Conservation (phyloP, 2,329 filamentous ascomycete genomes). For the Colletotrichum eremochloae region DNA sequence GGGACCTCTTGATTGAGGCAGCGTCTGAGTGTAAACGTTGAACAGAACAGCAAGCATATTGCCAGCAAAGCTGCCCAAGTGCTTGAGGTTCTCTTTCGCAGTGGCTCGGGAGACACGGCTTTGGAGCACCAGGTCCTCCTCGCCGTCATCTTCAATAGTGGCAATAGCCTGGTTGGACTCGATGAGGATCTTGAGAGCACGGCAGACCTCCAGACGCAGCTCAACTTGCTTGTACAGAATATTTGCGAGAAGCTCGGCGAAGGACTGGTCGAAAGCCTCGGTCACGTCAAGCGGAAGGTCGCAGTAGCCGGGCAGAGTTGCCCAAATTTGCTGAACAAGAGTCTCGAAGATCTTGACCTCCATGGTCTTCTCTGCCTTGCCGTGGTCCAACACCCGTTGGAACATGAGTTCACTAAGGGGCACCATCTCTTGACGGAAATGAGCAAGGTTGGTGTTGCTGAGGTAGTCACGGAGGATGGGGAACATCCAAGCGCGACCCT, state of each 20-base stretch:
- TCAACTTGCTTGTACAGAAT: conserved; percentile 93
- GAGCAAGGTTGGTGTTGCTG: conserved; percentile 86
- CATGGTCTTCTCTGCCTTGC: conserved; percentile 87
- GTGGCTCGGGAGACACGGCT: conserved; percentile 81
- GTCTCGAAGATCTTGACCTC: conserved; percentile 99
- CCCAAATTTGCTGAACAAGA: conserved; percentile 95
- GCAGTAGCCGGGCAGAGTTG: conserved; percentile 92
- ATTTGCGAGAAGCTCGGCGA: conserved; percentile 92
- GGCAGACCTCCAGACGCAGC: conserved; percentile 88
- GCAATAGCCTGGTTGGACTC: conserved; percentile 91
- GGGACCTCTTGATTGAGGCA: conserved; percentile 90
- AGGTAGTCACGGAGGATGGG: conserved; percentile 91
- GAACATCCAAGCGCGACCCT: conserved; percentile 93
- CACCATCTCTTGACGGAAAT: conserved; percentile 89
- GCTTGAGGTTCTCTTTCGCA: conserved; percentile 84
- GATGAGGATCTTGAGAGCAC: conserved; percentile 85
- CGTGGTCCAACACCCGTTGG: conserved; percentile 87
- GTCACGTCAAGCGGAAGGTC: conserved; percentile 86
- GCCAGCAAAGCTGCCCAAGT: conserved; percentile 82
- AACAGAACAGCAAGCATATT: conserved; percentile 98
- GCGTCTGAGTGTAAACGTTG: conserved; percentile 97
- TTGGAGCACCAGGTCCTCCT: conserved; percentile 81
- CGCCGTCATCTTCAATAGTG: conserved; percentile 73
- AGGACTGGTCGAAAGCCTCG: conserved; percentile 84
- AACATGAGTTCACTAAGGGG: conserved; percentile 92